Base-by-base conservation (phyloP, 331 rosid genomes). In the Quercus lobata region DNA sequence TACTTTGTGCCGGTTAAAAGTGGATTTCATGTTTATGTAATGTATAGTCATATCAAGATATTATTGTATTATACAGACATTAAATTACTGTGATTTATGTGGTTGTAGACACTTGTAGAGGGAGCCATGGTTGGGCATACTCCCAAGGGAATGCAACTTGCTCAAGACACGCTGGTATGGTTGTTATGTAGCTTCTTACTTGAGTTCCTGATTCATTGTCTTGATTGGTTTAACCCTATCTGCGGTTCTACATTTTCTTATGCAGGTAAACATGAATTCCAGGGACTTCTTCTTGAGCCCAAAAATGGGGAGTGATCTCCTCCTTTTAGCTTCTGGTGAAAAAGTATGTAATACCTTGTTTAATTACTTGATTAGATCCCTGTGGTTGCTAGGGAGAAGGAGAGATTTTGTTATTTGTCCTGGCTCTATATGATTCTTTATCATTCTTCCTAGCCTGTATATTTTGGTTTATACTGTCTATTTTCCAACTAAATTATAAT, bases 81-180 rank as follows among this genome's bases (percentile, higher is more conserved):
- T 82, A 71, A 82, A 73, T 69, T 66, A 57, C 79, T 57, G 81
- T 57, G 77, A 62, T 56, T 63, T 78, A 54, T 79, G 78, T 82
- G 77, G 57, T 66, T 87, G 81, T 89, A 96, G 99, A 85, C 87
- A 74, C 92, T 96, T 76, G 88, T 88, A 25, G 93, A 90, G 81
- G 99, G 99, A 69, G 97, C 99, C 75, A 95, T 95, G 98, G 17
- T 70, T 87, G 99, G 99, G 21, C 10, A 95, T 87, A 91, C 98
- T 71, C 90, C 92, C 52, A 87, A 83, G 80, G 99, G 99, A 86
- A 91, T 96, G 99, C 86, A 96, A 84, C 71, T 93, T 84, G 93
- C 98, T 72, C 93, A 89, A 78, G 93, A 93, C 61, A 78, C 84
- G 32, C 87, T 96, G 91, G 99, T 90, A 90, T 70, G 82, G 68